These are phyloP conservation scores for Penicillium egyptiacum DNA, from an alignment of 495 filamentous ascomycete genomes.

Conservation along the genomic window DNA sequence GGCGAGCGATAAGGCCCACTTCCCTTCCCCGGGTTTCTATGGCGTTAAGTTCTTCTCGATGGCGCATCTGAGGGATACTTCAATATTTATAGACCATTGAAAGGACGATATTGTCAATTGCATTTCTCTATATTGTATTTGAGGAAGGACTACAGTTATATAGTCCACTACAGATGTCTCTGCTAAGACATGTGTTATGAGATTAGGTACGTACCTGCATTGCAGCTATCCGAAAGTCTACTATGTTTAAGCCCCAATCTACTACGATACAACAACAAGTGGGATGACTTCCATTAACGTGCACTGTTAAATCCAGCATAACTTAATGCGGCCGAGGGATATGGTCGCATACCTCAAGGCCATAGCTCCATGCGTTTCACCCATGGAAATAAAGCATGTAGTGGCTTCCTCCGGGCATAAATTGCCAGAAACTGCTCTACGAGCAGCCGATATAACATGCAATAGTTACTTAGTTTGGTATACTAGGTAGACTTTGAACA, in stretches of 20 bases:
- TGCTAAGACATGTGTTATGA: background rate
- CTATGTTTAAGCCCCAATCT: background rate
- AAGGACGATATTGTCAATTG: background rate
- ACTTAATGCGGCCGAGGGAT: background rate
- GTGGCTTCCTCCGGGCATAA: background rate
- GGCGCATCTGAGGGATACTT: background rate
- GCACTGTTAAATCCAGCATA: background rate
- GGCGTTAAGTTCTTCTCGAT: background rate
- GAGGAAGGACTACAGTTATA: background rate
- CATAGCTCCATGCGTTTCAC: background rate
- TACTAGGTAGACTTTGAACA: background rate
- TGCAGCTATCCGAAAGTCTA: background rate
- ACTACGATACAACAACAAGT: background rate
- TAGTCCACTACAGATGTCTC: background rate
- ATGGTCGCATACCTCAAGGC: background rate
- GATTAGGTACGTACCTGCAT: background rate
- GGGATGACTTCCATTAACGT: background rate
- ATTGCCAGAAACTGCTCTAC: background rate
- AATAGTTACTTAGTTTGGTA: background rate
- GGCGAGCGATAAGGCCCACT: constrained; percentile 28
- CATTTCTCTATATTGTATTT: background rate
- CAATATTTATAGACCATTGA: background rate
- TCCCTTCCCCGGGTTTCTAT: constrained; percentile 11
- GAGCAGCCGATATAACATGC: background rate
- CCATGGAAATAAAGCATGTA: background rate